Percentiles rank a stretch among this genome's conserved stretches.
These are phyloP conservation scores for Flaveria floridana DNA, from an alignment of 140 eudicot genomes.

Conservation along the genomic window DNA sequence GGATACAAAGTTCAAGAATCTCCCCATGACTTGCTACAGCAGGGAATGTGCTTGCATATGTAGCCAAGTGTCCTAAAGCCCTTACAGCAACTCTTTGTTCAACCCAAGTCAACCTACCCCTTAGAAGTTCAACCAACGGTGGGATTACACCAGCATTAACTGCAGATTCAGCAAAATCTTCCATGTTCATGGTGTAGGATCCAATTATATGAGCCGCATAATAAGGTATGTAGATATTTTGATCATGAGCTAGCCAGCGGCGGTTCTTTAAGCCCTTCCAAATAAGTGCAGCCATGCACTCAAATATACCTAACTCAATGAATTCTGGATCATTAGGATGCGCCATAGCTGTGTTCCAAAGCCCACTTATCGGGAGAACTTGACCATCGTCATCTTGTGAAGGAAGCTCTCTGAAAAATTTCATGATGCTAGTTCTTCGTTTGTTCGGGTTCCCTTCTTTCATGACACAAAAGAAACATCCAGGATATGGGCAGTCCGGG, in stretches of 20 bases:
- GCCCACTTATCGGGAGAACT: constrained; percentile 95
- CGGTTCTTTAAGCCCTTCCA: constrained; percentile 95
- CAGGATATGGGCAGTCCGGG: constrained; percentile 93
- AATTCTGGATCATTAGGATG: constrained; percentile 97
- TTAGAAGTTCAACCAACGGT: constrained; percentile 81
- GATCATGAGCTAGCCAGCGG: constrained; percentile 95
- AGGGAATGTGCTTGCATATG: constrained; percentile 81
- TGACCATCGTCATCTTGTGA: constrained; percentile 97
- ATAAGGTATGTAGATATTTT: constrained; percentile 89
- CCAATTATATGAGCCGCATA: constrained; percentile 98
- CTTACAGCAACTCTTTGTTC: constrained; percentile 96
- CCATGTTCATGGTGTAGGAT: constrained; percentile 98
- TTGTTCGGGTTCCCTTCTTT: constrained; percentile 94
- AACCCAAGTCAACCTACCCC: constrained; percentile 97
- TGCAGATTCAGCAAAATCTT: constrained; percentile 85
- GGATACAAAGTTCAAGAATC: constrained; percentile 90
- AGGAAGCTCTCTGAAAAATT: constrained; percentile 91
- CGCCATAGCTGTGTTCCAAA: constrained; percentile 99
- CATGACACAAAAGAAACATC: constrained; percentile 98
- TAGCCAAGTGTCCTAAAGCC: constrained; percentile 92
- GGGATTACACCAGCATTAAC: constrained; percentile 92
- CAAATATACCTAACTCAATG: constrained; percentile 90
- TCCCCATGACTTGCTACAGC: constrained; percentile 86
- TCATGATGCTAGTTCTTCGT: constrained; percentile 80
- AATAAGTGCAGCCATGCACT: constrained; percentile 90